Evolutionary conservation across 805 yeast species (phyloP).

Genomic region (Zygosaccharomyces gambellarensis): DNA sequence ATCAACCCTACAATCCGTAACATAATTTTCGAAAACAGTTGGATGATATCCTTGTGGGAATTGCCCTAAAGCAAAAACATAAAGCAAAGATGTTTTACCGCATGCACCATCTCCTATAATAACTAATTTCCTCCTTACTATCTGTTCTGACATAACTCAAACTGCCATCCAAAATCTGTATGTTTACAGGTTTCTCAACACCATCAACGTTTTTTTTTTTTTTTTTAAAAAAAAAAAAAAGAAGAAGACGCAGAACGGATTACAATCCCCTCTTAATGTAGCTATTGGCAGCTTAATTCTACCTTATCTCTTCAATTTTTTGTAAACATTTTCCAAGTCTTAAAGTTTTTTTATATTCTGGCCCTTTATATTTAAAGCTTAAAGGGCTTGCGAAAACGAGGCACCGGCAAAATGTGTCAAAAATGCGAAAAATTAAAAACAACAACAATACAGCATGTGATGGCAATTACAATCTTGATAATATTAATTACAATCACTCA

Average conservation of each 20-base stretch:
- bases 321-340: neutral
- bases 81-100: slow-evolving; percentile 86
- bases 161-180: neutral
- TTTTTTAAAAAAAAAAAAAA: neutral
- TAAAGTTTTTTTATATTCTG: neutral
- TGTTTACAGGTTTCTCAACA: neutral
- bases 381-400: neutral
- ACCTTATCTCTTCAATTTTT: neutral
- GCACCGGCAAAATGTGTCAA: slow-evolving; percentile 2
- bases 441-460: neutral
- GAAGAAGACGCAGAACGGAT: neutral
- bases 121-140: slow-evolving; percentile 66
- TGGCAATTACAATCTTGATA: neutral
- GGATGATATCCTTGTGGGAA: slow-evolving; percentile 92
- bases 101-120: slow-evolving; percentile 96
- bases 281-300: neutral
- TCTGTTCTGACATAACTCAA: slow-evolving; percentile 27
- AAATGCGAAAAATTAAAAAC: neutral
- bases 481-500: neutral
- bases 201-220: neutral
- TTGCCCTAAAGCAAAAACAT: slow-evolving; percentile 87
- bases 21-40: slow-evolving; percentile 91
- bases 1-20: slow-evolving; percentile 89
- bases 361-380: neutral
- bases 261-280: neutral